These are phyloP conservation scores for Venturia aucupariae DNA, from an alignment of 2,329 filamentous ascomycete species.

Conservation along the genomic window DNA sequence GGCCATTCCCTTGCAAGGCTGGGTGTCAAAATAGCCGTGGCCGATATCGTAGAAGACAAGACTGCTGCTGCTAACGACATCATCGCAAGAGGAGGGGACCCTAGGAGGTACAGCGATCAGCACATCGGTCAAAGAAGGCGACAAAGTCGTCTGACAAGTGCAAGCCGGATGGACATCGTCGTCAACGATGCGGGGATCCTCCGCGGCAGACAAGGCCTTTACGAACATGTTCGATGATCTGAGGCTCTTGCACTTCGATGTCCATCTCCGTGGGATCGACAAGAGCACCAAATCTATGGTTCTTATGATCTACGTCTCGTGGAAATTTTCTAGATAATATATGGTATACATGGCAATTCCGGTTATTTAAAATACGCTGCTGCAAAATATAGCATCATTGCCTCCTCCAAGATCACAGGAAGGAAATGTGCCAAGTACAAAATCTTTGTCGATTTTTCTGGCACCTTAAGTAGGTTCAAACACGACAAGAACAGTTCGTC, in stretches of 20 bases:
- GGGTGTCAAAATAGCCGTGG: slow-evolving; percentile 81
- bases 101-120: slow-evolving; percentile 81
- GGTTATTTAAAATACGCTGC: no score
- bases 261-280: slow-evolving; percentile 85
- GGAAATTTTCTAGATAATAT: no score
- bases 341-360: no score
- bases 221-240: slow-evolving; percentile 91
- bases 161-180: slow-evolving; percentile 82
- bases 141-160: slow-evolving; percentile 80
- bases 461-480: no score
- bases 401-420: no score
- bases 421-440: no score
- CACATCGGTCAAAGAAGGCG: slow-evolving; percentile 90
- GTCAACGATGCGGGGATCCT: slow-evolving; percentile 98
- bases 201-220: slow-evolving; percentile 95
- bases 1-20: slow-evolving; percentile 75
- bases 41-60: slow-evolving; percentile 90
- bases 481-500: no score
- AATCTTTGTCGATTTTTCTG: no score
- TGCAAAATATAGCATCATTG: no score
- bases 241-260: no score
- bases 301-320: no score
- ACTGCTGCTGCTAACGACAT: slow-evolving; percentile 88
- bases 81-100: slow-evolving; percentile 77
- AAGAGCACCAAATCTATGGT: slow-evolving; percentile 66